Percentiles rank a stretch among this genome's conserved stretches.
Evolutionary conservation across 345 rosid species (phyloP).

Genomic region (Gossypium longicalyx): DNA sequence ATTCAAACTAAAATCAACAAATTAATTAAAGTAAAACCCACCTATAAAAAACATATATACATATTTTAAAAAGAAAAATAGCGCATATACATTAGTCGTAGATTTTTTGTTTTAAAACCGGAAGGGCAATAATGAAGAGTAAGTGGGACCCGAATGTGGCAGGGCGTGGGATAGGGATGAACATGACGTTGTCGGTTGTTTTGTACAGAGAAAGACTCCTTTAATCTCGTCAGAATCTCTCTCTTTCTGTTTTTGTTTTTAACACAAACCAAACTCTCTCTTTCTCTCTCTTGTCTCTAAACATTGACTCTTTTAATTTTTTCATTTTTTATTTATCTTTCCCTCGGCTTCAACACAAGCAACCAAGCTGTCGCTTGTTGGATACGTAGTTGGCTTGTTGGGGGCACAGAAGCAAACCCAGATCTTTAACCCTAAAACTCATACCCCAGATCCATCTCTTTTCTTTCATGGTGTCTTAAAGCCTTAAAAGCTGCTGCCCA

Average conservation of each 20-base stretch:
- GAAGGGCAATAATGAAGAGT: slow-evolving; percentile 57
- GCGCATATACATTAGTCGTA: too few species aligned
- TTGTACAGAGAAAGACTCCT: slow-evolving; percentile 21
- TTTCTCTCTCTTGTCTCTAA: slow-evolving; percentile 9
- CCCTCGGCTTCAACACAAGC: slow-evolving; percentile 73
- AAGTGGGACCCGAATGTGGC: slow-evolving; percentile 46
- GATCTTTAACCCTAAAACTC: slow-evolving; percentile 8
- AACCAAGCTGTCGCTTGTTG: slow-evolving; percentile 95
- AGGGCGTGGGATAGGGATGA: slow-evolving; percentile 93
- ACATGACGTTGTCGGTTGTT: slow-evolving; percentile 99
- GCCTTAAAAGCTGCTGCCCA: slow-evolving; percentile 5
- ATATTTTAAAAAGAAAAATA: too few species aligned
- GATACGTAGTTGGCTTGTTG: slow-evolving; percentile 52
- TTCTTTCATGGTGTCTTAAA: not conserved
- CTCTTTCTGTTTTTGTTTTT: slow-evolving; percentile 11
- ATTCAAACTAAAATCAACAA: too few species aligned
- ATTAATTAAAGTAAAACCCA: too few species aligned
- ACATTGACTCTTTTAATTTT: slow-evolving; percentile 18
- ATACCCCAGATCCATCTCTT: slow-evolving; percentile 12
- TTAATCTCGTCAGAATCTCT: slow-evolving; percentile 17
- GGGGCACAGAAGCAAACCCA: slow-evolving; percentile 55
- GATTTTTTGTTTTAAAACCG: too few species aligned
- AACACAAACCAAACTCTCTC: not conserved
- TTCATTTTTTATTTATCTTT: not conserved
- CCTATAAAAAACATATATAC: too few species aligned